Evolutionary conservation across 805 yeast species (phyloP).

Genomic region (Jamesozyma hellenica): DNA sequence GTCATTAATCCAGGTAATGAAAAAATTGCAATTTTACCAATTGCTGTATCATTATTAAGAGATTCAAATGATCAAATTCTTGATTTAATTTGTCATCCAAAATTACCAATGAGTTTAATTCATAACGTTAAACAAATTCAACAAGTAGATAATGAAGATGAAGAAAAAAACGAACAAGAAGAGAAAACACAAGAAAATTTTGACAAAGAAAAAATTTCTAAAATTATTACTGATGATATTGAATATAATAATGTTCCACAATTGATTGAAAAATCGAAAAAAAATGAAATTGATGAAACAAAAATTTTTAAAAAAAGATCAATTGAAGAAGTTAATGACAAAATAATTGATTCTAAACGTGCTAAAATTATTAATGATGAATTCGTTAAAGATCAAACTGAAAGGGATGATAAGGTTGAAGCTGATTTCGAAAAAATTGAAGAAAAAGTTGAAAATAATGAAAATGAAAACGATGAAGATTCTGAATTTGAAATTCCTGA

Average conservation of each 20-base stretch:
- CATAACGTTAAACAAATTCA: constrained; percentile 18
- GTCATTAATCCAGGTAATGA: constrained; percentile 61
- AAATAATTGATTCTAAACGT: constrained; percentile 2
- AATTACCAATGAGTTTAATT: constrained; percentile 47
- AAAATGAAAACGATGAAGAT: constrained; percentile 17
- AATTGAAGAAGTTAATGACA: constrained; percentile 2
- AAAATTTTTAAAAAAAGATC: constrained; percentile 8
- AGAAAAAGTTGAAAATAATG: constrained; percentile 6
- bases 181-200: neutral
- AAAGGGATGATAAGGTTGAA: constrained; percentile 6
- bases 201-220: neutral
- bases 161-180: constrained; percentile 1
- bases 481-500: constrained; percentile 29
- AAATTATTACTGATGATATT: neutral
- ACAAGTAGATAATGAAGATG: constrained; percentile 5
- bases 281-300: constrained; percentile 3
- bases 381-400: constrained; percentile 1
- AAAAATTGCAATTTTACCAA: constrained; percentile 58
- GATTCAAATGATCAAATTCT: constrained; percentile 39
- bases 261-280: neutral
- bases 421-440: constrained; percentile 4
- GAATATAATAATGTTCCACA: neutral
- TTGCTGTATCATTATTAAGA: constrained; percentile 44
- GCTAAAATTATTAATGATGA: neutral
- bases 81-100: constrained; percentile 60